These are phyloP conservation scores for Pyrenophora graminea DNA, from an alignment of 2,329 filamentous ascomycete genomes.

Conservation along the genomic window DNA sequence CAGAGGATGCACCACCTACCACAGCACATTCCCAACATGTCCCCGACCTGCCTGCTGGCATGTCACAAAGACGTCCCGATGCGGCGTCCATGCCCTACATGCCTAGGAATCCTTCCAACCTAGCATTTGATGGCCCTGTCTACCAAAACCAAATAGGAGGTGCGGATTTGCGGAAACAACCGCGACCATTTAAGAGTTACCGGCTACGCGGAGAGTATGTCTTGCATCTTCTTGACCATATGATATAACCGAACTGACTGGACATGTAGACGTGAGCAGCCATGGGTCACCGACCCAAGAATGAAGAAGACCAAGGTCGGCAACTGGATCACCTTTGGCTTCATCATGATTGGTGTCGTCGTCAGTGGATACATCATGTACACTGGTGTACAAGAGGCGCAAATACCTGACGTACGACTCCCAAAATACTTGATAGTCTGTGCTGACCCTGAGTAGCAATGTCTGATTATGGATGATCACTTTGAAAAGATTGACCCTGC, in stretches of 20 bases:
- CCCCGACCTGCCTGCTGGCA: slow-evolving; percentile 6
- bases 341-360: slow-evolving; percentile 17
- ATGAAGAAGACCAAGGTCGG: slow-evolving; percentile 27
- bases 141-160: slow-evolving; percentile 3
- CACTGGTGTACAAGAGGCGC: slow-evolving; percentile 22
- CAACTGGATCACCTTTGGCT: slow-evolving; percentile 24
- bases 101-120: slow-evolving; percentile 11
- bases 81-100: neutral
- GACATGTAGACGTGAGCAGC: slow-evolving; percentile 23
- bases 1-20: neutral
- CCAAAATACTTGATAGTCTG: neutral
- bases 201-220: slow-evolving; percentile 30
- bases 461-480: slow-evolving; percentile 60
- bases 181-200: slow-evolving; percentile 29
- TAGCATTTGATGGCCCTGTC: slow-evolving; percentile 3
- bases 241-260: neutral
- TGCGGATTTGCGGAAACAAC: slow-evolving; percentile 18
- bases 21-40: slow-evolving; percentile 9
- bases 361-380: slow-evolving; percentile 27
- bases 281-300: slow-evolving; percentile 30
- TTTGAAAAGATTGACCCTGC: slow-evolving; percentile 60
- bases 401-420: slow-evolving; percentile 15
- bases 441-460: slow-evolving; percentile 19
- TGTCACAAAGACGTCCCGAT: slow-evolving; percentile 12
- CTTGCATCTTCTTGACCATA: neutral